A percentile compares a stretch with the other conserved stretches of the same genome.
Conservation (phyloP, 345 rosid species). For the Syzygium oleosum region DNA sequence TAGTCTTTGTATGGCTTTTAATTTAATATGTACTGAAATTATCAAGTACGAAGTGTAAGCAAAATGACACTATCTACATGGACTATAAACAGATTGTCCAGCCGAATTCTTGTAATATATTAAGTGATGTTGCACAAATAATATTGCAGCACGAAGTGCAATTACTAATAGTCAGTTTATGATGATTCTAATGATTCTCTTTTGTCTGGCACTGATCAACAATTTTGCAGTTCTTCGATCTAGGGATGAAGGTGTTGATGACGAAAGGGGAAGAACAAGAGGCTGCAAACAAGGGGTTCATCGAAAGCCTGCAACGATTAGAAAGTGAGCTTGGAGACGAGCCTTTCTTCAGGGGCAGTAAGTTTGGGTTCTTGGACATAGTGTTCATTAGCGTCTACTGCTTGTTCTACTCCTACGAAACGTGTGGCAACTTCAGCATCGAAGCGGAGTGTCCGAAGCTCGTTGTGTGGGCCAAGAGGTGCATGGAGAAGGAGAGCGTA, state of each 20-base stretch:
- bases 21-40: not conserved
- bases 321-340: constrained; percentile 21
- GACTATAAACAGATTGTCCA: not conserved
- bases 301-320: constrained; percentile 11
- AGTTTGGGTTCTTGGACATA: constrained; percentile 18
- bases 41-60: not conserved
- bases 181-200: not conserved
- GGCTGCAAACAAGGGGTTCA: constrained; percentile 11
- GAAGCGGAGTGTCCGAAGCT: constrained; percentile 26
- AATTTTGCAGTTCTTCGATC: constrained; percentile 7
- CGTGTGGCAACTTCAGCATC: constrained; percentile 12
- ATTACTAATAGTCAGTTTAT: not conserved
- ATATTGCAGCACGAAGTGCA: not conserved
- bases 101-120: no score
- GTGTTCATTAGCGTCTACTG: constrained; percentile 2
- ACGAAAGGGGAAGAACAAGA: constrained; percentile 13
- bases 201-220: not conserved
- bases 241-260: not conserved
- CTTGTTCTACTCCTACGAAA: constrained; percentile 20
- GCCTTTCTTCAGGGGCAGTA: constrained; percentile 20
- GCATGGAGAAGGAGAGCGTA: constrained; percentile 22
- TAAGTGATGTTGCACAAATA: not conserved
- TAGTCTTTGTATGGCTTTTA: not conserved
- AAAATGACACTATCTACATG: not conserved
- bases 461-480: constrained; percentile 25